phyloP scores from a whole-genome alignment of 2,329 filamentous ascomycete species.

The Cercospora sp. region DNA sequence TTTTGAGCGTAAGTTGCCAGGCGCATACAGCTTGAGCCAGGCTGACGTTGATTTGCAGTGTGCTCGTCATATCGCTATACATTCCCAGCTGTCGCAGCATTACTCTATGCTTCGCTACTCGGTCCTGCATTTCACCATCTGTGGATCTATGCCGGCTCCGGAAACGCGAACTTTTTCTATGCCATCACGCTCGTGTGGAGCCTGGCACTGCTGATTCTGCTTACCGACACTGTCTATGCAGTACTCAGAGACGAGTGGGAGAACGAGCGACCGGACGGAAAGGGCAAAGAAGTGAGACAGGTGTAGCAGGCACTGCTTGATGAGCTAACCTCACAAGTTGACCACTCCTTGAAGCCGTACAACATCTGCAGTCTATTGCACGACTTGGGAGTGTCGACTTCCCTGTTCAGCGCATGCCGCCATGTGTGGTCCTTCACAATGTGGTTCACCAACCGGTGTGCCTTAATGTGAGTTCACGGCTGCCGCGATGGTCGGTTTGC shows the following conservation, averaged over 20 bases:
- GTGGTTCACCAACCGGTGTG: background rate
- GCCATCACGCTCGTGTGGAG: slow-evolving; percentile 99
- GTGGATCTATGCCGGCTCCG: slow-evolving; percentile 97
- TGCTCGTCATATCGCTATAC: slow-evolving; percentile 73
- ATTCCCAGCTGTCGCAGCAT: slow-evolving; percentile 77
- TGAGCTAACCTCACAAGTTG: background rate
- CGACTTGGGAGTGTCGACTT: background rate
- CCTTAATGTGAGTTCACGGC: background rate
- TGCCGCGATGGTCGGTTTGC: background rate
- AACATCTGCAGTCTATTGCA: background rate
- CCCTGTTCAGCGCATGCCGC: background rate
- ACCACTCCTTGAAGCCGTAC: background rate
- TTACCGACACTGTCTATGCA: slow-evolving; percentile 86
- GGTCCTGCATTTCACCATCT: slow-evolving; percentile 95
- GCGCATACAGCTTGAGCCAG: background rate
- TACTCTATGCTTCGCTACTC: slow-evolving; percentile 84
- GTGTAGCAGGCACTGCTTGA: slow-evolving; percentile 48
- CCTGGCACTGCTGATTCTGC: slow-evolving; percentile 78
- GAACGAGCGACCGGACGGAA: slow-evolving; percentile 83
- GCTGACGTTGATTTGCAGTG: slow-evolving; percentile 50
- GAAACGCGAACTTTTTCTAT: slow-evolving; percentile 99
- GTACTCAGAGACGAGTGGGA: slow-evolving; percentile 92
- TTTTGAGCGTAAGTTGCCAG: slow-evolving; percentile 65
- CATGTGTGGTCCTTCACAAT: background rate
- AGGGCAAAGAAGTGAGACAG: slow-evolving; percentile 81